Conservation (phyloP, 495 filamentous ascomycete genomes). For the Lophium mytilinum region DNA sequence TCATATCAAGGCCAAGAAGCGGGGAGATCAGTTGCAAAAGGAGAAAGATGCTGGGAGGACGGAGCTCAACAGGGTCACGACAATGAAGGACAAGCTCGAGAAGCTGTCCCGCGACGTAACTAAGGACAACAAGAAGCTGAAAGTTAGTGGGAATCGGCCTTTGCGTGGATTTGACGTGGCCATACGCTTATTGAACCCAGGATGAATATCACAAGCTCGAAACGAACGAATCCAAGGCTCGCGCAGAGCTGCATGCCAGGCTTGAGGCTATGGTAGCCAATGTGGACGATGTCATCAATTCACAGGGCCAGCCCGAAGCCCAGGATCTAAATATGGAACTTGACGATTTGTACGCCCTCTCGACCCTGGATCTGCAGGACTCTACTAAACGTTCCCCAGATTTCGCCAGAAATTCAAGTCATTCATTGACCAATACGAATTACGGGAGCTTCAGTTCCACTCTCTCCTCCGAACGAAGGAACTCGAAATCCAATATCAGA, state of each 20-base stretch:
- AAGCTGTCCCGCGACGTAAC: slow-evolving; percentile 88
- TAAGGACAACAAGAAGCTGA: slow-evolving; percentile 93
- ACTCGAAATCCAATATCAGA: slow-evolving; percentile 86
- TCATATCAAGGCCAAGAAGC: slow-evolving; percentile 90
- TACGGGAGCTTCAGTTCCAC: slow-evolving; percentile 85
- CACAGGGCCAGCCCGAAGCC: slow-evolving; percentile 41
- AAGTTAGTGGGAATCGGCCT: slow-evolving; percentile 46
- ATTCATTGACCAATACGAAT: slow-evolving; percentile 89
- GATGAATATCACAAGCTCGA: slow-evolving; percentile 84
- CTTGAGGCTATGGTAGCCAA: slow-evolving; percentile 65
- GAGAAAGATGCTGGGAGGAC: slow-evolving; percentile 84
- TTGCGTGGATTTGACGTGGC: neutral
- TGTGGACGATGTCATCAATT: slow-evolving; percentile 70
- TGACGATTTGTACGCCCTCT: slow-evolving; percentile 67
- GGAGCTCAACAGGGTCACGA: slow-evolving; percentile 78
- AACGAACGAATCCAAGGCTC: slow-evolving; percentile 72
- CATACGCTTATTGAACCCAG: slow-evolving; percentile 38
- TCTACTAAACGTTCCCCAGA: slow-evolving; percentile 36
- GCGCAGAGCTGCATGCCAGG: slow-evolving; percentile 75
- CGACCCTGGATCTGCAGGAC: neutral
- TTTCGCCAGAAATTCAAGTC: slow-evolving; percentile 87
- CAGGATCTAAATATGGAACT: slow-evolving; percentile 59
- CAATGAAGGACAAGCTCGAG: slow-evolving; percentile 88
- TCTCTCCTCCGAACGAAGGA: slow-evolving; percentile 87
- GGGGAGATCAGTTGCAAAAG: slow-evolving; percentile 89